Conservation (phyloP, 2,329 filamentous ascomycete species). For the Teratosphaeria nubilosa region DNA sequence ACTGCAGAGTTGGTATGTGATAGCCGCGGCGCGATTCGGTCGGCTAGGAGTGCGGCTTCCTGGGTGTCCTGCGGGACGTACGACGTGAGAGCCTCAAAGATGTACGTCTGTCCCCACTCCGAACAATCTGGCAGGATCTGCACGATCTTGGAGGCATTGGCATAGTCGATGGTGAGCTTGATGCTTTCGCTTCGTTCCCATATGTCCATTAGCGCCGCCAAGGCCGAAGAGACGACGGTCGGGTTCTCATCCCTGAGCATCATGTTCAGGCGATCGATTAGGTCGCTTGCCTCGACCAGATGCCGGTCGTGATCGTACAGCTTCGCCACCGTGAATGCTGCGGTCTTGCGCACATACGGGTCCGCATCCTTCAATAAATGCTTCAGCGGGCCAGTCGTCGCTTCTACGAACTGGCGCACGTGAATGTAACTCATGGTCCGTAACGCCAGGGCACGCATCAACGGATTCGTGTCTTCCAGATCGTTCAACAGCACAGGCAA, state of each 20-base stretch:
- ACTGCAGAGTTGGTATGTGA: slow-evolving; percentile 97
- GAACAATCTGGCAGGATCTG: slow-evolving; percentile 94
- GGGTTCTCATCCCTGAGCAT: slow-evolving; percentile 94
- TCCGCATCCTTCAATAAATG: slow-evolving; percentile 74
- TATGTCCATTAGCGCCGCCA: slow-evolving; percentile 89
- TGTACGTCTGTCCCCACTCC: slow-evolving; percentile 98
- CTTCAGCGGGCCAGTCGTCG: slow-evolving; percentile 76
- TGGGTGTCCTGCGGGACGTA: slow-evolving; percentile 87
- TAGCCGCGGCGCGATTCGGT: slow-evolving; percentile 86
- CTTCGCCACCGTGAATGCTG: slow-evolving; percentile 92
- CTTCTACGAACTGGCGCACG: slow-evolving; percentile 89
- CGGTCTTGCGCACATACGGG: slow-evolving; percentile 95
- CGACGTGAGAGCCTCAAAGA: slow-evolving; percentile 93
- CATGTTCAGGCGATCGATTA: slow-evolving; percentile 83
- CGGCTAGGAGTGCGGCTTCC: slow-evolving; percentile 81
- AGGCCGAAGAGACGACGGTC: slow-evolving; percentile 87
- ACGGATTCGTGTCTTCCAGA: slow-evolving; percentile 83
- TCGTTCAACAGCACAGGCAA: slow-evolving; percentile 81
- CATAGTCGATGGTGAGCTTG: slow-evolving; percentile 95
- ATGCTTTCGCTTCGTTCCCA: slow-evolving; percentile 97
- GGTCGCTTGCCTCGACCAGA: slow-evolving; percentile 79
- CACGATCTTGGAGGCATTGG: slow-evolving; percentile 95
- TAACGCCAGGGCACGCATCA: slow-evolving; percentile 83
- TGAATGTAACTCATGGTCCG: slow-evolving; percentile 97
- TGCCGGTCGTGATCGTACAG: slow-evolving; percentile 91